phyloP scores from a whole-genome alignment of 768 basidiomycete genomes.

The Mycena rosella region DNA sequence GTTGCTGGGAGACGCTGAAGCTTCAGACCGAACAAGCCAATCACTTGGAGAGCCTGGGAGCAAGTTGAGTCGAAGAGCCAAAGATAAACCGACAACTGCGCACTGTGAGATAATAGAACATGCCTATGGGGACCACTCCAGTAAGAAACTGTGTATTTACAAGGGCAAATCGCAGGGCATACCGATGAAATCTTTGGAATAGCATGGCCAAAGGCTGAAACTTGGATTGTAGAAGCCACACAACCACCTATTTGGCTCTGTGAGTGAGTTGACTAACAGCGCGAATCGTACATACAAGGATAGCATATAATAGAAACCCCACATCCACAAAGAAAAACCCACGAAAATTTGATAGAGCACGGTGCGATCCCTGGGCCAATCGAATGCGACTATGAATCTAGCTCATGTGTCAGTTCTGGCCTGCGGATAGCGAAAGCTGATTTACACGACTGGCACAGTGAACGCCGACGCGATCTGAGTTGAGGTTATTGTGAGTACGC shows the following conservation, averaged over 20 bases:
- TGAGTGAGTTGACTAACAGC: conserved; percentile 15
- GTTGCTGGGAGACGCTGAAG: conserved; percentile 76
- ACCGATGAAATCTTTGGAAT: conserved; percentile 59
- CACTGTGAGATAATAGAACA: conserved; percentile 64
- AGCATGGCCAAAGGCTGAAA: conserved; percentile 48
- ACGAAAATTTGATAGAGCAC: conserved; percentile 66
- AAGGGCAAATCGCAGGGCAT: neutral
- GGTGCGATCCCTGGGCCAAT: conserved; percentile 76
- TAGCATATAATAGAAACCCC: conserved; percentile 73
- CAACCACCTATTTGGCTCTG: conserved; percentile 44
- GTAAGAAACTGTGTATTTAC: neutral
- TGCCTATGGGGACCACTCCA: conserved; percentile 15
- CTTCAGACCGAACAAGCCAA: conserved; percentile 79
- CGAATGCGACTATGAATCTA: conserved; percentile 73
- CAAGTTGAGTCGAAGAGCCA: conserved; percentile 2
- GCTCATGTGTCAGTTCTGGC: conserved; percentile 5
- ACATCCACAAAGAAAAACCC: conserved; percentile 41
- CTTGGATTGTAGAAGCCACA: conserved; percentile 55
- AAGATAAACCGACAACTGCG: conserved; percentile 11
- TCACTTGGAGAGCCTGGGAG: conserved; percentile 66
- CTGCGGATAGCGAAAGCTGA: conserved; percentile 7
- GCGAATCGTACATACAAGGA: conserved; percentile 55
- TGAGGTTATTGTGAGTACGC: neutral
- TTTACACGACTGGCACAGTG: conserved; percentile 70
- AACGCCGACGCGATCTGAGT: conserved; percentile 67